Percentiles rank a stretch among this genome's conserved stretches.
Evolutionary conservation across 2,329 filamentous ascomycete species (phyloP).

Genomic region (Akanthomyces dipterigenus): DNA sequence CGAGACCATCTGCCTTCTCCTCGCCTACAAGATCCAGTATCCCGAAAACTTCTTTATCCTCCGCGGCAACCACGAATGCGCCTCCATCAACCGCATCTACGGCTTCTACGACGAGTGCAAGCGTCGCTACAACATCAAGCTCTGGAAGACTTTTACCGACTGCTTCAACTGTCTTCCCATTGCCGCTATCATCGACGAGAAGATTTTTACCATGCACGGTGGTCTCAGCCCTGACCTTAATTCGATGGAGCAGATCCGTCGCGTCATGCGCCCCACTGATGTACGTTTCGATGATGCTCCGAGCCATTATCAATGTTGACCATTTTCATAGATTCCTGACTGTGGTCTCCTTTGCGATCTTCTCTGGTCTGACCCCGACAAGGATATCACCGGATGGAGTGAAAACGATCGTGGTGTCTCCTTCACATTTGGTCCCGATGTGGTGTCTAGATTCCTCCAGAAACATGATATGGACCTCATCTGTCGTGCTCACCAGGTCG

Average conservation of each 20-base stretch:
- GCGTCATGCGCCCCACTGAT: conserved; percentile 97
- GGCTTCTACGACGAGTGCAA: conserved; percentile 99
- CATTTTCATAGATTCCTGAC: conserved; percentile 76
- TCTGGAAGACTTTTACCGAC: conserved; percentile 99
- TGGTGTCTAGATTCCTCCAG: conserved; percentile 93
- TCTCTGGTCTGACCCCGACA: conserved; percentile 97
- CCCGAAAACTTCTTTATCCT: conserved; percentile 99
- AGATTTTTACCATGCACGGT: conserved; percentile 99
- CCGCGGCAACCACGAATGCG: conserved; percentile 97
- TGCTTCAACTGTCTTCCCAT: conserved; percentile 99
- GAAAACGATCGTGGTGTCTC: conserved; percentile 98
- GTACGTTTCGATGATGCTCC: conserved; percentile 51
- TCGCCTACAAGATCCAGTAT: conserved; percentile 99
- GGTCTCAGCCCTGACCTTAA: conserved; percentile 94
- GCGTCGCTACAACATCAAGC: conserved; percentile 97
- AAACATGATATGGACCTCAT: conserved; percentile 99
- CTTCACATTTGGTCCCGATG: conserved; percentile 96
- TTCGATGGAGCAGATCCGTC: conserved; percentile 99
- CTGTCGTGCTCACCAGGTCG: conserved; percentile 96
- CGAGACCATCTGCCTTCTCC: conserved; percentile 92
- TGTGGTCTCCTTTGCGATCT: conserved; percentile 96
- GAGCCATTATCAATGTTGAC: conserved; percentile 12
- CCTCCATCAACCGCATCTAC: conserved; percentile 97
- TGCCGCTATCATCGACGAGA: conserved; percentile 97
- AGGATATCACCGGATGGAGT: conserved; percentile 98